These are phyloP conservation scores for Trametes pubescens DNA, from an alignment of 1,284 basidiomycete species.

Conservation along the genomic window DNA sequence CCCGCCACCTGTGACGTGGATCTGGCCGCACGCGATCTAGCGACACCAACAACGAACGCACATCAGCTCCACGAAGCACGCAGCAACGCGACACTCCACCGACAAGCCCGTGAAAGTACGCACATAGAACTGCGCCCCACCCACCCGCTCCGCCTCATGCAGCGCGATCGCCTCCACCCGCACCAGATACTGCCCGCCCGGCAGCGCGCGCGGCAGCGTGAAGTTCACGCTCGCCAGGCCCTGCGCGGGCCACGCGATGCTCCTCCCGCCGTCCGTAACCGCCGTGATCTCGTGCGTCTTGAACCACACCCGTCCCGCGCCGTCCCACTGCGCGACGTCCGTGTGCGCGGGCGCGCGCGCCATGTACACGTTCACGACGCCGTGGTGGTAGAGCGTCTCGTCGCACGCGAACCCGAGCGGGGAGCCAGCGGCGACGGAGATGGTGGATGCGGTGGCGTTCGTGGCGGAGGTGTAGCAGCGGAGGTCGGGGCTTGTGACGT, in stretches of 20 bases:
- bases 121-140: conserved; percentile 44
- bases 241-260: conserved; percentile 49
- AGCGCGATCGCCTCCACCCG: conserved; percentile 62
- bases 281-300: conserved; percentile 55
- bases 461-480: conserved; percentile 55
- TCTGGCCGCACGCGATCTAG: conserved; percentile 37
- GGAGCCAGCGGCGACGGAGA: conserved; percentile 48
- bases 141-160: conserved; percentile 51
- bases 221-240: conserved; percentile 46
- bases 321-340: conserved; percentile 48
- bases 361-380: conserved; percentile 45
- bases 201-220: conserved; percentile 51
- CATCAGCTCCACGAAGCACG: background rate
- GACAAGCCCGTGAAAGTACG: conserved; percentile 17
- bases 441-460: conserved; percentile 44
- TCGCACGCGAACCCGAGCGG: conserved; percentile 41
- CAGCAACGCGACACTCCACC: no score
- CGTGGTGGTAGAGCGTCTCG: conserved; percentile 30
- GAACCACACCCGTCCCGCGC: conserved; percentile 55
- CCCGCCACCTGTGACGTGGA: conserved; percentile 47
- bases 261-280: conserved; percentile 44
- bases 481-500: conserved; percentile 52
- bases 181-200: conserved; percentile 55
- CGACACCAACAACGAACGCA: background rate
- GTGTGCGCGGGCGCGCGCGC: conserved; percentile 48